A percentile compares a stretch with the other conserved stretches of the same genome.
Conservation (phyloP, 352 stramenopile species). For the Globisporangium paddicum region DNA sequence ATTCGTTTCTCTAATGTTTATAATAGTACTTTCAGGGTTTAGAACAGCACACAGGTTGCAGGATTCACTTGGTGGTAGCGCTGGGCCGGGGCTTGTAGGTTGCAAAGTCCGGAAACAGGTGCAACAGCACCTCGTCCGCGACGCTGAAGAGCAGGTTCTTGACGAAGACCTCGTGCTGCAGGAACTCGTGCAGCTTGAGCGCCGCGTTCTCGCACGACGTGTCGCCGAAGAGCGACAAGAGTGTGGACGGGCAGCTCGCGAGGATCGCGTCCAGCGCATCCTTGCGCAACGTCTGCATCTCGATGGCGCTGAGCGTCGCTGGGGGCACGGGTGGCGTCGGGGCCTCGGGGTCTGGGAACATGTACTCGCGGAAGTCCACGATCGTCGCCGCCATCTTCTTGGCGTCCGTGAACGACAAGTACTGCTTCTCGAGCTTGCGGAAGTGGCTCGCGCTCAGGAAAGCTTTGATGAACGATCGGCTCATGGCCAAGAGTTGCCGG, state of each 20-base stretch:
- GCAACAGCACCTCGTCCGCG: constrained; percentile 66
- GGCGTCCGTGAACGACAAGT: constrained; percentile 73
- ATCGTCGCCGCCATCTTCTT: constrained; percentile 58
- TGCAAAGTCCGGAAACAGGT: constrained; percentile 67
- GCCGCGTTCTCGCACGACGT: constrained; percentile 65
- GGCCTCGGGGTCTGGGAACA: constrained; percentile 41
- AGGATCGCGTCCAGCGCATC: constrained; percentile 69
- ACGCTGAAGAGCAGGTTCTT: constrained; percentile 85
- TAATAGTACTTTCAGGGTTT: constrained; percentile 10
- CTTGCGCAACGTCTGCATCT: constrained; percentile 56
- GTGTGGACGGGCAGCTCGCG: constrained; percentile 60
- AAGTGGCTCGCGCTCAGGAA: constrained; percentile 80
- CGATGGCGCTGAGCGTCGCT: constrained; percentile 15
- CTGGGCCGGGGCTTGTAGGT: constrained; percentile 40
- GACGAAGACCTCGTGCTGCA: constrained; percentile 85
- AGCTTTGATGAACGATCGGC: constrained; percentile 73
- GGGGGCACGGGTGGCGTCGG: constrained; percentile 7
- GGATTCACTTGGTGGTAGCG: not conserved
- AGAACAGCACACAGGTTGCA: not conserved
- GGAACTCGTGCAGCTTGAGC: constrained; percentile 82
- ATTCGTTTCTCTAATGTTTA: constrained; percentile 2
- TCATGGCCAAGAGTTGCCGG: constrained; percentile 82
- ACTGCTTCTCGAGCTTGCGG: constrained; percentile 76
- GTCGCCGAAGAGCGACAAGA: constrained; percentile 76
- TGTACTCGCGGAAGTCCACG: constrained; percentile 44